Percentiles rank a stretch among this genome's conserved stretches.
phyloP scores from a whole-genome alignment of 805 yeast genomes.

The Spathaspora girioi region DNA sequence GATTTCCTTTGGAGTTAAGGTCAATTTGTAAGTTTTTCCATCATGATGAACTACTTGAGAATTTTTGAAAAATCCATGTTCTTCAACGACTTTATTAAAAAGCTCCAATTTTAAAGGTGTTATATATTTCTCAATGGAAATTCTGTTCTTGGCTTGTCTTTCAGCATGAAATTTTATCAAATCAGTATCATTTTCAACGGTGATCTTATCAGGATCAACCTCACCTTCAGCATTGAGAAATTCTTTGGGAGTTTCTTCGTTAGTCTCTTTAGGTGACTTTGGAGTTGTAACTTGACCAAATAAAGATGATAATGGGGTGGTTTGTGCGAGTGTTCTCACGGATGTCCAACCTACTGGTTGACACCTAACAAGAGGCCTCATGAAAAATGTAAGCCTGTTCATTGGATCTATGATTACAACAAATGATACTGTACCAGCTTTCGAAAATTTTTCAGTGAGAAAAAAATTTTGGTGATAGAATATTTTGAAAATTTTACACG shows the following conservation, averaged over 20 bases:
- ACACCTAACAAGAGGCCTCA: not conserved
- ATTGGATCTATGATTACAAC: not conserved
- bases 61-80: slow-evolving; percentile 69
- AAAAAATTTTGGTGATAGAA: not conserved
- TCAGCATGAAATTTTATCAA: slow-evolving; percentile 53
- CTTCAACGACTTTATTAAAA: slow-evolving; percentile 55
- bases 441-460: not conserved
- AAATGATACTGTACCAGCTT: not conserved
- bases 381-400: not conserved
- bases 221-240: slow-evolving; percentile 3
- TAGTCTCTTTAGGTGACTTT: slow-evolving; percentile 3
- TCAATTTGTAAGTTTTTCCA: slow-evolving; percentile 52
- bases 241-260: slow-evolving; percentile 3
- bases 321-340: not conserved
- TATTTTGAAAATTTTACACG: not conserved
- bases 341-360: not conserved
- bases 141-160: slow-evolving; percentile 36
- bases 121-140: slow-evolving; percentile 50
- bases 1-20: slow-evolving; percentile 61
- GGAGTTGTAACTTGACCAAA: slow-evolving; percentile 11
- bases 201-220: slow-evolving; percentile 10
- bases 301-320: slow-evolving; percentile 1
- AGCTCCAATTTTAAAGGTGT: slow-evolving; percentile 70
- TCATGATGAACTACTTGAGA: slow-evolving; percentile 43
- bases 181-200: slow-evolving; percentile 28